These are phyloP conservation scores for Volvox reticuliferus DNA, from an alignment of 139 green algal species.

Conservation along the genomic window DNA sequence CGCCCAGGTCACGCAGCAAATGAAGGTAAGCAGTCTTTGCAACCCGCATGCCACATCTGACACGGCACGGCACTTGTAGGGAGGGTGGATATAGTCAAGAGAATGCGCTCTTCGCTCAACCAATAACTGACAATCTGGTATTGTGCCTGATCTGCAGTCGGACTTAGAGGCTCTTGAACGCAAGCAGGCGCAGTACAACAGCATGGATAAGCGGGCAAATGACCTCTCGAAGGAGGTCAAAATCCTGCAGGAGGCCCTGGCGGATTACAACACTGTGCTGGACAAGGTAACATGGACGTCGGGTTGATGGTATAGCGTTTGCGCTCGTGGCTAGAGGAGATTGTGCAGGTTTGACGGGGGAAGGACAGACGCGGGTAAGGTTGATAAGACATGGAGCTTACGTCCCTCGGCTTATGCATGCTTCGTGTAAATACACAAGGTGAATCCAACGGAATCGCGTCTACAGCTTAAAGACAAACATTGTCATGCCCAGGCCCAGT, in stretches of 20 bases:
- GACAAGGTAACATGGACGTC: slow-evolving; percentile 63
- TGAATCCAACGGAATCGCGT: too few relatives aligned
- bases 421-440: too few relatives aligned
- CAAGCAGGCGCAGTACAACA: slow-evolving; percentile 64
- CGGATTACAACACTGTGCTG: slow-evolving; percentile 85
- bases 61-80: background rate
- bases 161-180: slow-evolving; percentile 68
- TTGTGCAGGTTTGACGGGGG: too few relatives aligned
- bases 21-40: slow-evolving; percentile 59
- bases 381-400: too few relatives aligned
- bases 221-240: slow-evolving; percentile 76
- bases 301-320: too few relatives aligned
- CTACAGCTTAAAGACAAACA: too few relatives aligned
- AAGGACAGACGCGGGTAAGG: too few relatives aligned
- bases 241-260: slow-evolving; percentile 75
- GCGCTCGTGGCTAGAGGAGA: too few relatives aligned
- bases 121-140: background rate
- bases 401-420: too few relatives aligned
- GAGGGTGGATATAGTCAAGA: background rate
- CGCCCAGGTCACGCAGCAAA: slow-evolving; percentile 61
- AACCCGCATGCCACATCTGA: background rate
- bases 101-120: background rate
- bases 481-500: too few relatives aligned
- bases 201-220: slow-evolving; percentile 60
- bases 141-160: background rate